These are phyloP conservation scores for Leptomonas pyrrhocoris DNA, from an alignment of 208 protist species.

Conservation along the genomic window DNA sequence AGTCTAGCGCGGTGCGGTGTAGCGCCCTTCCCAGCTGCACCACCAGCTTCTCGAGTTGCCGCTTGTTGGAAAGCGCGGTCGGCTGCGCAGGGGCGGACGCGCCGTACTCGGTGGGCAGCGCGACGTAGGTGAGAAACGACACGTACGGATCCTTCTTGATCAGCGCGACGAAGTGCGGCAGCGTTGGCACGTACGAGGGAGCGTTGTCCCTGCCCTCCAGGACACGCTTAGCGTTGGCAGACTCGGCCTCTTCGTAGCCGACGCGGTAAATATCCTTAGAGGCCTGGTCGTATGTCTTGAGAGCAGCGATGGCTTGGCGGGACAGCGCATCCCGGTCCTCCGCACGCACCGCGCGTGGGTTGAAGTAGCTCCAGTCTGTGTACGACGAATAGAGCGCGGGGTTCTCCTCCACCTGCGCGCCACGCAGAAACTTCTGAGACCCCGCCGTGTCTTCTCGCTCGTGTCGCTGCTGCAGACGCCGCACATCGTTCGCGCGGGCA, in stretches of 20 bases:
- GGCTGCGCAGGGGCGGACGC: neutral
- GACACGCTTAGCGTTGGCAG: conserved; percentile 24
- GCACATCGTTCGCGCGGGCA: conserved; percentile 66
- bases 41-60: conserved; percentile 62
- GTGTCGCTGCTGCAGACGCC: conserved; percentile 76
- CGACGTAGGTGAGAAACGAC: conserved; percentile 69
- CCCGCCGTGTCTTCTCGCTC: conserved; percentile 76
- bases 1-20: conserved; percentile 71
- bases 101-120: conserved; percentile 38
- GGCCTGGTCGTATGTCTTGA: conserved; percentile 69
- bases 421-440: conserved; percentile 63
- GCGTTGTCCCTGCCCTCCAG: conserved; percentile 42
- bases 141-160: conserved; percentile 77
- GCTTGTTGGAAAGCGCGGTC: conserved; percentile 5
- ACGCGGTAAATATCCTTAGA: conserved; percentile 69
- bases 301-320: conserved; percentile 50
- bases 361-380: conserved; percentile 84
- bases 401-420: conserved; percentile 47
- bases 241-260: conserved; percentile 54
- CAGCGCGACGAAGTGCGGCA: conserved; percentile 74
- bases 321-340: conserved; percentile 72
- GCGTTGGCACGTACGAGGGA: conserved; percentile 64
- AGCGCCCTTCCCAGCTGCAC: conserved; percentile 62
- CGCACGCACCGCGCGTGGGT: conserved; percentile 76
- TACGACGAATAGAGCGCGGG: conserved; percentile 63